Percentiles rank a stretch among this genome's conserved stretches.
phyloP scores from a whole-genome alignment of 306 rosid genomes.

The Prinsepia uniflora region DNA sequence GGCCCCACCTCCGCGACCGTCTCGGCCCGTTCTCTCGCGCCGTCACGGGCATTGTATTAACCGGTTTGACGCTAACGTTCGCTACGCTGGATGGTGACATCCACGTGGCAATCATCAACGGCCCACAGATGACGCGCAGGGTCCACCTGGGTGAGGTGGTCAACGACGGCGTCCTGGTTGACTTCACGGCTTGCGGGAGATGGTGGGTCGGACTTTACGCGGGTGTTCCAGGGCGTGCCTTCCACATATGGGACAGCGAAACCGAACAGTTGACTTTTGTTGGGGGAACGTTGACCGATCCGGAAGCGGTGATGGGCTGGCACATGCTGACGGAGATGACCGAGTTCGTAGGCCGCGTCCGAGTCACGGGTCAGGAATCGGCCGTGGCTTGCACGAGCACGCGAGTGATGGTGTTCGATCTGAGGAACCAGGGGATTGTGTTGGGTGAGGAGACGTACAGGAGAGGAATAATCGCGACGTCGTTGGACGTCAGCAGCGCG shows the following conservation, averaged over 20 bases:
- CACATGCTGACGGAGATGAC: constrained; percentile 57
- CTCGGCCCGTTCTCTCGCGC: constrained; percentile 63
- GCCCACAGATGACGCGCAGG: constrained; percentile 9
- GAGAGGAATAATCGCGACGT: constrained; percentile 38
- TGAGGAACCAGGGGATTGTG: constrained; percentile 36
- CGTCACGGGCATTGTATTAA: constrained; percentile 55
- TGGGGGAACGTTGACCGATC: constrained; percentile 66
- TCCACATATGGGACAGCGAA: constrained; percentile 61
- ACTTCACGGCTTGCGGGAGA: constrained; percentile 45
- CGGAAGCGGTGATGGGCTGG: constrained; percentile 71
- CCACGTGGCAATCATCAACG: constrained; percentile 34
- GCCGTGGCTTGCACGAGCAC: constrained; percentile 74
- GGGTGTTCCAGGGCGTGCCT: constrained; percentile 56
- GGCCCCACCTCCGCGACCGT: constrained; percentile 31
- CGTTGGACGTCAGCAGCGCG: constrained; percentile 48
- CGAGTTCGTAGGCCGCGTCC: constrained; percentile 57
- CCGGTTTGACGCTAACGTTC: constrained; percentile 22
- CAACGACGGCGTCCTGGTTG: constrained; percentile 60
- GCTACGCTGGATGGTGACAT: constrained; percentile 65
- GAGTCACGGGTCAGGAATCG: constrained; percentile 39
- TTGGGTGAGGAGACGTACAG: constrained; percentile 34
- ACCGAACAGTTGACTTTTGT: constrained; percentile 39
- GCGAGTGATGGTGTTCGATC: constrained; percentile 42
- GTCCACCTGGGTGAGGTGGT: constrained; percentile 41
- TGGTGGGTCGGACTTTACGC: constrained; percentile 92